Evolutionary conservation across 176 grass and related monocot species (phyloP), one percentile per base, ranked within the genome.

Genomic region (Carex cristatella): DNA sequence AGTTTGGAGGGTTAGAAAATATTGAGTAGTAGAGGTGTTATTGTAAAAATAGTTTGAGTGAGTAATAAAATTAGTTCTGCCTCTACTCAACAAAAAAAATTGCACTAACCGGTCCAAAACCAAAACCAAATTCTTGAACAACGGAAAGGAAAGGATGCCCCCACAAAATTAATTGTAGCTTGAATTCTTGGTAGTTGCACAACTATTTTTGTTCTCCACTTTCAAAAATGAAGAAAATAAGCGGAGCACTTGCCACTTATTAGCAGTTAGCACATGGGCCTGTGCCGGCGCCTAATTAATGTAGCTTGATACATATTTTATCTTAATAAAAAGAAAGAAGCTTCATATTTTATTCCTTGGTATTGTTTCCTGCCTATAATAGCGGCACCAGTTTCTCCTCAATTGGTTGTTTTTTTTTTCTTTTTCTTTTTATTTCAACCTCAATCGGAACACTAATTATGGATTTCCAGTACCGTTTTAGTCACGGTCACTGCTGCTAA

Each of bases 361-460:
- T 56, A 78, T 78, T 56, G 57, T 33, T 78, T 57, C 74, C 74
- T 57, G 74, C 74, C 74, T 57, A 12, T 2, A 56, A 78, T 33
- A 78, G 51, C 49, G 74, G 74, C 74, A 78, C 74, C 48, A 78
- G 49, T 78, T 83, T 55, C 81, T 83, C 81, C 65, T 83, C 2
- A 15, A 53, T 68, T 51, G 27, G n/a, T 1, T 83, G 16, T 28
- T 37, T 40, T 40, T 40, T 40, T 35, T 35, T 35, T 35, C 33
- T 2, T 2, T 35, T 35, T 35, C 33, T 35, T 35, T 35, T 35
- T 35, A 35, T 54, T 51, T 11, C 48, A 42, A 71, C 38, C 37
- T 71, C 38, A 14, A 46, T 54, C 3, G 71, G n/a, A 49, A 30
- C 3, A 30, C n/a, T 13, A 8, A 5, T 23, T 23, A 23, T 48